A percentile compares a stretch with the other conserved stretches of the same genome.
phyloP scores from a whole-genome alignment of 805 yeast genomes.

The Wickerhamiella azymoides region DNA sequence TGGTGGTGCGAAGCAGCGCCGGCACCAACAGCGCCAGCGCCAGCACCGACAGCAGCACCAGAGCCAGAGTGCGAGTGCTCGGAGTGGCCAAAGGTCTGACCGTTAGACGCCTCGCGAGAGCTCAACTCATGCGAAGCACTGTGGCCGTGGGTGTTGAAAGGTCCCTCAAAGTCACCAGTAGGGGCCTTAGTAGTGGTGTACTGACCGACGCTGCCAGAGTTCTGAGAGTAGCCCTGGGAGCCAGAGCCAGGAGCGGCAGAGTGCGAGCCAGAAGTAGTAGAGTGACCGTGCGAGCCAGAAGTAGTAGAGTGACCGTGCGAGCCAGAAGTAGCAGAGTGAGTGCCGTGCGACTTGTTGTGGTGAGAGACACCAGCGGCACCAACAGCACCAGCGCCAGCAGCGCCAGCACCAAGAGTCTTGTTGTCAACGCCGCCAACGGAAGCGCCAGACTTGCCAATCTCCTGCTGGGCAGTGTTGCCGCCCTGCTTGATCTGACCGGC shows the following conservation, averaged over 20 bases:
- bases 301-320: not conserved
- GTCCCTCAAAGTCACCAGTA: not conserved
- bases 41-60: not conserved
- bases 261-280: not conserved
- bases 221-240: too few relatives aligned
- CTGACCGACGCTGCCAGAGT: too few relatives aligned
- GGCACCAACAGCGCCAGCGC: slow-evolving; percentile 2
- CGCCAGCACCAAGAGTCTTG: slow-evolving; percentile 7
- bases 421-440: not conserved
- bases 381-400: slow-evolving; percentile 6
- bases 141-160: not conserved
- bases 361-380: slow-evolving; percentile 4
- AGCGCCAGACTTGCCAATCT: slow-evolving; percentile 2
- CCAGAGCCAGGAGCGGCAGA: not conserved
- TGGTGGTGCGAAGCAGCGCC: not conserved
- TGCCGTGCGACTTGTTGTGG: not conserved
- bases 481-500: not conserved
- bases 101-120: not conserved
- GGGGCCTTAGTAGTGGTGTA: not conserved
- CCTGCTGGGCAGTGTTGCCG: not conserved
- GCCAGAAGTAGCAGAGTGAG: not conserved
- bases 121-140: not conserved
- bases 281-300: not conserved
- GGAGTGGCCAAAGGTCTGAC: not conserved
- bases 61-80: not conserved